Evolutionary conservation across 2,329 filamentous ascomycete species (phyloP).

Genomic region (Magnaporthiopsis rhizophila): DNA sequence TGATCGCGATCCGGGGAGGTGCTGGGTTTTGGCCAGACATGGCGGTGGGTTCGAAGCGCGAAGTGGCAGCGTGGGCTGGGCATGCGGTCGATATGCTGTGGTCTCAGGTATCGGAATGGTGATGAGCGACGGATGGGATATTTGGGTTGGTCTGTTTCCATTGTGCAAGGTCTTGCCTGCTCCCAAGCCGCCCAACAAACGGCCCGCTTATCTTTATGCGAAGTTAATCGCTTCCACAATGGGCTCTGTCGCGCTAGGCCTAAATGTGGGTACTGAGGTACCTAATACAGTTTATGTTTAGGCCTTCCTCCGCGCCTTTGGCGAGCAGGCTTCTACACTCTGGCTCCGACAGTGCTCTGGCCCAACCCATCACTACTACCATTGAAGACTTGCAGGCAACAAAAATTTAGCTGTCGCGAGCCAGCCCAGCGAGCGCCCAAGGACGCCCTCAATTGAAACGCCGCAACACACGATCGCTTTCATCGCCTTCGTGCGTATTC

Average conservation of each 20-base stretch:
- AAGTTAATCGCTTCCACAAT: too few relatives aligned
- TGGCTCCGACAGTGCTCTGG: background rate
- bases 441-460: constrained; percentile 21
- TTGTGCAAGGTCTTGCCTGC: too few relatives aligned
- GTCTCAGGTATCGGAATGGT: too few relatives aligned
- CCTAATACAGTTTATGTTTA: background rate
- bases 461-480: constrained; percentile 26
- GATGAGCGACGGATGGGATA: too few relatives aligned
- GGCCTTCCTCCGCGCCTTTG: background rate
- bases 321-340: background rate
- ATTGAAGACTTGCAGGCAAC: background rate
- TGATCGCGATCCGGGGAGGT: constrained; percentile 38
- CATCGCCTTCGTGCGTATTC: constrained; percentile 23
- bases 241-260: too few relatives aligned
- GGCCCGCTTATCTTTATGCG: background rate
- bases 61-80: background rate
- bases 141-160: too few relatives aligned
- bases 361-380: background rate
- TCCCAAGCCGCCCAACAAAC: background rate
- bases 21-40: constrained; percentile 32
- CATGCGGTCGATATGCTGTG: too few relatives aligned
- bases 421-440: constrained; percentile 14
- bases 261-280: background rate
- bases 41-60: background rate
- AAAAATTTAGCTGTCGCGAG: constrained; percentile 16